A percentile compares a stretch with the other conserved stretches of the same genome.
These are phyloP conservation scores for Fonsecaea pedrosoi DNA, from an alignment of 2,329 filamentous ascomycete genomes.

Conservation along the genomic window DNA sequence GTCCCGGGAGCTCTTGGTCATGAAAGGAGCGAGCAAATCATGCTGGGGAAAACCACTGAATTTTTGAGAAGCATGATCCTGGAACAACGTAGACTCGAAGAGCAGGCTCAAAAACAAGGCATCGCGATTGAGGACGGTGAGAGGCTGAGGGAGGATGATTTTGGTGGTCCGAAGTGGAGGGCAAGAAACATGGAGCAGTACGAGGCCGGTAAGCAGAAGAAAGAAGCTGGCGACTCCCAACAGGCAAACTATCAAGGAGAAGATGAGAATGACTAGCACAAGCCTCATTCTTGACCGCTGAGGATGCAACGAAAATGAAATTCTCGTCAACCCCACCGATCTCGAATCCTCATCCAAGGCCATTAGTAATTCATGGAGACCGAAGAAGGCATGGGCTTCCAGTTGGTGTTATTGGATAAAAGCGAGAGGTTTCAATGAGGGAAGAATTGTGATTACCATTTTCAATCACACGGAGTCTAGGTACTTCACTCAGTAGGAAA, in stretches of 20 bases:
- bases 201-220: constrained; percentile 37
- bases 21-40: constrained; percentile 81
- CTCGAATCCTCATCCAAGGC: background rate
- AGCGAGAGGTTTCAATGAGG: background rate
- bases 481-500: constrained; percentile 3
- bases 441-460: background rate
- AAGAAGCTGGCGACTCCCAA: constrained; percentile 7
- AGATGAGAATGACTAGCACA: constrained; percentile 21
- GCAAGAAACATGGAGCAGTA: constrained; percentile 36
- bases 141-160: constrained; percentile 35
- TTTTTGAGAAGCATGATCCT: constrained; percentile 67
- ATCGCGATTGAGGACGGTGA: constrained; percentile 28
- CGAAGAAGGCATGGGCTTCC: background rate
- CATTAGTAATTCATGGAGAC: background rate
- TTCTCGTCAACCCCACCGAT: background rate
- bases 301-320: background rate
- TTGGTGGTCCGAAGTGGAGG: constrained; percentile 36
- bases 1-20: constrained; percentile 84
- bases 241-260: constrained; percentile 21
- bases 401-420: background rate
- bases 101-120: constrained; percentile 31
- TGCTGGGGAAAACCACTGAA: constrained; percentile 74
- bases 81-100: constrained; percentile 65
- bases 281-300: background rate
- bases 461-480: background rate